Evolutionary conservation across 2,329 filamentous ascomycete species (phyloP), one percentile per base, ranked within the genome.

Genomic region (Bipolaris cookei): DNA sequence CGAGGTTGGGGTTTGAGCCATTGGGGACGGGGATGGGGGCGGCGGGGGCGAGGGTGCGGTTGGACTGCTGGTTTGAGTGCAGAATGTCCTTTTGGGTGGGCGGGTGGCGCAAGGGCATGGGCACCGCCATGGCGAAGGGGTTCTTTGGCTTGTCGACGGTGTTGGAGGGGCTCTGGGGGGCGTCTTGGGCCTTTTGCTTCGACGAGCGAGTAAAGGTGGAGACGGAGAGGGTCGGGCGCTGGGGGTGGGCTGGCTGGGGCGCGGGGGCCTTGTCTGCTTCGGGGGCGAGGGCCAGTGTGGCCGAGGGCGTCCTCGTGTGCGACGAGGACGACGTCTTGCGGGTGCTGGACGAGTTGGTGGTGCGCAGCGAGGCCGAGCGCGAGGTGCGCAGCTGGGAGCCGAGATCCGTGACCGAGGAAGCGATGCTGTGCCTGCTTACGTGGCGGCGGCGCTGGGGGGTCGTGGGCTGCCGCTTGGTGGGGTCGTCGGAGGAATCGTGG

Each of bases 1-100:
- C 80, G 45, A 82, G 78, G 57, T 81, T 78, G 7, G 85, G 84
- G 62, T 82, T 85, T 74, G 68, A 59, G 47, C 79, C 61, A 72
- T 73, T 56, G 67, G 70, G 54, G 68, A 76, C 39, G 64, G 66
- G 46, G 11, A 74, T 71, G 5, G 69, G 65, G 1, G 72, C 69
- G 0, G 72, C 66, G 0, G 70, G 70, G 0, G 64, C 71, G 4
- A 76, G 62, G 11, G 62, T 62, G 18, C 66, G 63, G 11, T 59
- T 68, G 50, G 54, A 59, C 51, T 65, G 51, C 53, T 66, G 46
- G 52, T 68, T 61, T 4, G 63, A 58, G 30, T 63, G 63, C 28
- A 68, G 64, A 2, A 67, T 62, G 20, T 75, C 71, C 62, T 70
- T 74, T 37, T 70, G 70, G 2, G 61, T 43, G 8, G 71, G 65